Percentiles rank a stretch among this genome's conserved stretches.
Evolutionary conservation across 1,139 yeast species (phyloP).

Genomic region (Zygosaccharomyces pseudobailii): DNA sequence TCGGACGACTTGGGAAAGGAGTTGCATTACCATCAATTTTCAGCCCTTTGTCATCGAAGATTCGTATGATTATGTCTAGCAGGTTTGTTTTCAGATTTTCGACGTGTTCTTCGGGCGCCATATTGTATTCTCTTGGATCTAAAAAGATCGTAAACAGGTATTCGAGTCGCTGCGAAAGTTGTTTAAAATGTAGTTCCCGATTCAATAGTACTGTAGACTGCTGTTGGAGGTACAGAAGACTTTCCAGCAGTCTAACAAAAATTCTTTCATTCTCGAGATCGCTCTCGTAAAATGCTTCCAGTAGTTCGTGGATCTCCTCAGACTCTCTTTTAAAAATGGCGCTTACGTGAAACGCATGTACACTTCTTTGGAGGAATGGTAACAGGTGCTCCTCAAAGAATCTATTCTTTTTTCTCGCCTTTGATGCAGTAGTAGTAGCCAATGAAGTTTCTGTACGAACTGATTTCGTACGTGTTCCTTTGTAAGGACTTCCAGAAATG

Average conservation of each 20-base stretch:
- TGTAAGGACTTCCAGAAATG: constrained; percentile 23
- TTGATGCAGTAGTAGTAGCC: constrained; percentile 19
- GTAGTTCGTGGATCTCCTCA: constrained; percentile 9
- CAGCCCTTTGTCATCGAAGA: constrained; percentile 9
- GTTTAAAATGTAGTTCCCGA: constrained; percentile 22
- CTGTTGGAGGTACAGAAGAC: constrained; percentile 17
- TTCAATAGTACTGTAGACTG: constrained; percentile 23
- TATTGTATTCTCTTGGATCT: constrained; percentile 17
- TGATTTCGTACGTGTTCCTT: constrained; percentile 14
- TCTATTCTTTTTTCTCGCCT: constrained; percentile 14
- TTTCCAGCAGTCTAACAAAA: constrained; percentile 17
- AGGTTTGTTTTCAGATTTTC: constrained; percentile 15
- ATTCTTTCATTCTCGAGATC: constrained; percentile 9
- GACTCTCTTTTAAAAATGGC: constrained; percentile 20
- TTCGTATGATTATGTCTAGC: constrained; percentile 14
- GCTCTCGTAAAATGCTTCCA: constrained; percentile 9
- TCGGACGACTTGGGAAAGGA: neutral
- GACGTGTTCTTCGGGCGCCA: constrained; percentile 15
- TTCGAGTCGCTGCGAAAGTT: constrained; percentile 19
- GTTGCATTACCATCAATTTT: neutral
- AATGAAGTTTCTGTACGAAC: constrained; percentile 17
- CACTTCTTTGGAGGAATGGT: constrained; percentile 20
- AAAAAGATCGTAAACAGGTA: constrained; percentile 17
- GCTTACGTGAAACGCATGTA: constrained; percentile 18
- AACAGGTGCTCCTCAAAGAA: constrained; percentile 16